Conservation (phyloP, 805 yeast species). For the Phaffomyces antillensis region DNA sequence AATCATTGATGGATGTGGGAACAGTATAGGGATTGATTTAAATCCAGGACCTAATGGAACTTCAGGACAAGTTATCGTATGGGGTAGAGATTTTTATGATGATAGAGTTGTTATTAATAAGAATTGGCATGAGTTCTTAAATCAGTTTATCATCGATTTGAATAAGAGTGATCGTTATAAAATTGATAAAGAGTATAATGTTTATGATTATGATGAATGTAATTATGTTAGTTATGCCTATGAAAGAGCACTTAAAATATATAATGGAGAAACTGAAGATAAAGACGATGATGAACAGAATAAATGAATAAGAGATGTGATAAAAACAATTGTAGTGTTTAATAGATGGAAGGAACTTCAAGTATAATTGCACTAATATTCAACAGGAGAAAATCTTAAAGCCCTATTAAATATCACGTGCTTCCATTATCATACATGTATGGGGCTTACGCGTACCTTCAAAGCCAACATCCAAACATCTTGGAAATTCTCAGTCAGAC, state of each 20-base stretch:
- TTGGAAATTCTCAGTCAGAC: not conserved
- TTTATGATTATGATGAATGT: constrained; percentile 5
- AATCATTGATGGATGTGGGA: constrained; percentile 13
- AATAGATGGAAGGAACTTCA: too few species aligned
- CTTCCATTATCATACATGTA: too few species aligned
- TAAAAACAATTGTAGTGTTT: too few species aligned
- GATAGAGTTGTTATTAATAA: constrained; percentile 5
- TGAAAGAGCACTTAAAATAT: not conserved
- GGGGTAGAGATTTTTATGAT: constrained; percentile 12
- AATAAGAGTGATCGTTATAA: constrained; percentile 1
- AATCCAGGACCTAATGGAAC: constrained; percentile 13
- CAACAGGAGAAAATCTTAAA: too few species aligned
- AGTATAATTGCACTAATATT: too few species aligned
- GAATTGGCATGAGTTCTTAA: constrained; percentile 6
- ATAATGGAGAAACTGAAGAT: too few species aligned
- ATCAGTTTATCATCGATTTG: not conserved
- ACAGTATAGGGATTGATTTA: constrained; percentile 13
- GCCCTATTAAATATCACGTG: not conserved
- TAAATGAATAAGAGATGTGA: too few species aligned
- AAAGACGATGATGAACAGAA: too few species aligned
- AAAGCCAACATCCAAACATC: not conserved
- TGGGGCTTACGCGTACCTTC: too few species aligned
- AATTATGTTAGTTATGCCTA: constrained; percentile 7
- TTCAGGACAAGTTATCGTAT: constrained; percentile 12
- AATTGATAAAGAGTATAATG: constrained; percentile 7